Conservation (phyloP, 2,329 filamentous ascomycete genomes). For the Clonostachys rhizophaga region DNA sequence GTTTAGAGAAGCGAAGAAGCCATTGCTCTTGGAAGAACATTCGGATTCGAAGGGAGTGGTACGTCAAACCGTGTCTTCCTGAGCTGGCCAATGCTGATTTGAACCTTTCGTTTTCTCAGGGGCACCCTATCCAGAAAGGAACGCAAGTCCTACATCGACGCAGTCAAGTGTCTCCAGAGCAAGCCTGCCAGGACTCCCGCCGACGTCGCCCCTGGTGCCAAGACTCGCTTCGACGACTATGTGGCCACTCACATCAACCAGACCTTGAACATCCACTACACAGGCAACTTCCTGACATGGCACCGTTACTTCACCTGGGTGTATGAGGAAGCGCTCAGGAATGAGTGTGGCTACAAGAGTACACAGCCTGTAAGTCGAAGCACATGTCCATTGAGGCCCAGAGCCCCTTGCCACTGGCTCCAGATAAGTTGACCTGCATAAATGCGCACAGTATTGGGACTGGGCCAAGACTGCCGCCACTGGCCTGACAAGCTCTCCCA, state of each 20-base stretch:
- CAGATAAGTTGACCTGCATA: background rate
- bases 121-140: slow-evolving; percentile 12
- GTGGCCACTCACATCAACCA: slow-evolving; percentile 42
- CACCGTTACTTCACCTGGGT: slow-evolving; percentile 23
- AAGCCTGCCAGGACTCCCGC: slow-evolving; percentile 25
- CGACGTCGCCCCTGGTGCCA: slow-evolving; percentile 31
- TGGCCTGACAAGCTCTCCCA: slow-evolving; percentile 30
- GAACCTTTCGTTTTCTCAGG: slow-evolving; percentile 6
- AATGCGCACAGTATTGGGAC: slow-evolving; percentile 33
- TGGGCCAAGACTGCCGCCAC: slow-evolving; percentile 30
- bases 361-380: slow-evolving; percentile 24
- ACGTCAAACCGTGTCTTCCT: background rate
- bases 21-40: slow-evolving; percentile 18
- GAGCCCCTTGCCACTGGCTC: background rate
- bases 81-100: background rate
- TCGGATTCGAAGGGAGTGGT: slow-evolving; percentile 22
- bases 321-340: slow-evolving; percentile 20
- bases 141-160: slow-evolving; percentile 32
- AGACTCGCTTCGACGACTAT: slow-evolving; percentile 43
- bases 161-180: slow-evolving; percentile 36
- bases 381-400: too few relatives aligned
- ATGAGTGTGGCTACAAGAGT: slow-evolving; percentile 28
- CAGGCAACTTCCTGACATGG: slow-evolving; percentile 20
- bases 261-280: slow-evolving; percentile 35
- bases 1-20: slow-evolving; percentile 10